Percentiles rank a stretch among this genome's conserved stretches.
Conservation (phyloP, 257 asterid genomes). For the Apocynum venetum region DNA sequence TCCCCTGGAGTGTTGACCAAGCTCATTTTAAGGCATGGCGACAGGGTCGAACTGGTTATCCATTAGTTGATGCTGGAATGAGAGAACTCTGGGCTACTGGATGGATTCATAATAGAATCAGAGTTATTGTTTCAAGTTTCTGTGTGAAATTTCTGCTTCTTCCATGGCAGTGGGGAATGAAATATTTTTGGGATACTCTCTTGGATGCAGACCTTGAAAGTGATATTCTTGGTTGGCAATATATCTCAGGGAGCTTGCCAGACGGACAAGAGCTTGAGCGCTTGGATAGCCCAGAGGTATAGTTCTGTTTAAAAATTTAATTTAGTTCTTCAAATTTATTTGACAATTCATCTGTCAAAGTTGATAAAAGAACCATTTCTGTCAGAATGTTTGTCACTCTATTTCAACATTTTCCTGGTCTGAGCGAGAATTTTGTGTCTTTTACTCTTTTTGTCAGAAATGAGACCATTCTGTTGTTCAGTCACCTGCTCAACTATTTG, state of each 20-base stretch:
- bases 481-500: neutral
- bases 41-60: constrained; percentile 92
- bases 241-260: constrained; percentile 84
- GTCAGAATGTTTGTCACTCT: neutral
- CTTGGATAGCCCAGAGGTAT: constrained; percentile 90
- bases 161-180: constrained; percentile 99
- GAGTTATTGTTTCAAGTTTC: constrained; percentile 81
- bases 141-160: constrained; percentile 76
- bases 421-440: too few relatives aligned
- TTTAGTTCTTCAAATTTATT: neutral
- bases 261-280: constrained; percentile 95
- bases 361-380: neutral
- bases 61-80: constrained; percentile 94
- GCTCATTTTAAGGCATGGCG: constrained; percentile 79
- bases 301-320: neutral
- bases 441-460: too few relatives aligned
- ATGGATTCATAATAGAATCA: constrained; percentile 81
- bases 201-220: constrained; percentile 91
- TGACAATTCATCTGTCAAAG: neutral
- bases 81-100: constrained; percentile 98
- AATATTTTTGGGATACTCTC: constrained; percentile 93
- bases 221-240: constrained; percentile 94
- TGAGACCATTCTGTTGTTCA: too few relatives aligned
- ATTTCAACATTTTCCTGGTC: too few relatives aligned
- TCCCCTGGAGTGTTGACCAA: constrained; percentile 79